These are phyloP conservation scores for Cordyceps sp. DNA, from an alignment of 2,329 filamentous ascomycete genomes.

Conservation along the genomic window DNA sequence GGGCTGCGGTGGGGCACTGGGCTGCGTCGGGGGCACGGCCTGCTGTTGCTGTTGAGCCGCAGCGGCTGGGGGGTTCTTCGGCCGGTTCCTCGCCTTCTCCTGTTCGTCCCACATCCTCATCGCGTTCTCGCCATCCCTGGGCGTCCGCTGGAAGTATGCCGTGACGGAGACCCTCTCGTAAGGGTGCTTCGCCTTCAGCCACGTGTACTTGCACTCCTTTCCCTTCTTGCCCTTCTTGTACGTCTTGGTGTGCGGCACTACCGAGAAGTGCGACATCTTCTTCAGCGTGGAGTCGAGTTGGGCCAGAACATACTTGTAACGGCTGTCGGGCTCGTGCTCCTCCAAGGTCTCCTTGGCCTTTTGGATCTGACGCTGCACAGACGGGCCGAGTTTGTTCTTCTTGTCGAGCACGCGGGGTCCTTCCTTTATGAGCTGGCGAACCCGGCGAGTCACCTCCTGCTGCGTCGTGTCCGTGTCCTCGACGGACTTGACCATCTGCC, in stretches of 20 bases:
- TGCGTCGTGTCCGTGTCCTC: constrained; percentile 20
- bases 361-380: constrained; percentile 26
- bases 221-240: constrained; percentile 7
- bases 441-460: constrained; percentile 16
- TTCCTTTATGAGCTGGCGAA: constrained; percentile 19
- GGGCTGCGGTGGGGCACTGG: not conserved
- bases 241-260: constrained; percentile 2
- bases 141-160: constrained; percentile 27
- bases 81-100: not conserved
- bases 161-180: constrained; percentile 25
- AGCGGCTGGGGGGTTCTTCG: too few species aligned
- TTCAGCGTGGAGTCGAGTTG: constrained; percentile 26
- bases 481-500: constrained; percentile 19
- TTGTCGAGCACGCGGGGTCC: constrained; percentile 17
- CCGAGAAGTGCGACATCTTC: constrained; percentile 9
- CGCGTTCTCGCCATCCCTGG: constrained; percentile 14
- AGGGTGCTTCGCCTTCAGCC: constrained; percentile 9
- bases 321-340: constrained; percentile 16
- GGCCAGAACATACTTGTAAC: constrained; percentile 22
- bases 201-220: constrained; percentile 6
- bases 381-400: constrained; percentile 16
- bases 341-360: constrained; percentile 17
- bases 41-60: not conserved
- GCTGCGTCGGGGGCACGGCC: not conserved
- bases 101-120: constrained; percentile 11